Evolutionary conservation across 495 filamentous ascomycete genomes (phyloP), one percentile per base, ranked within the genome.

Genomic region (Pyrenopolyporus hunteri): DNA sequence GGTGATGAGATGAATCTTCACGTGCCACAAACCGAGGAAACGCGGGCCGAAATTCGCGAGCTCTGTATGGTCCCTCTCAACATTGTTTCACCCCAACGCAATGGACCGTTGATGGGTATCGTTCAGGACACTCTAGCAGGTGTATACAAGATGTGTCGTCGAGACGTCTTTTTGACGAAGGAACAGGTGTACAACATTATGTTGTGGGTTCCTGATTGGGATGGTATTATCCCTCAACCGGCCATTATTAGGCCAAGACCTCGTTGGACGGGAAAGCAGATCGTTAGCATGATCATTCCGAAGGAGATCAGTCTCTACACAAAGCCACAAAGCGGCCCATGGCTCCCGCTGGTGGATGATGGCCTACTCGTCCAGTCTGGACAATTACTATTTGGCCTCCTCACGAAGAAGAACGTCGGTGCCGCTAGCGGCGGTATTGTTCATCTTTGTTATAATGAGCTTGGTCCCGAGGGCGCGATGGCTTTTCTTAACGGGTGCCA

Each of bases 1-100:
- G 94, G 94, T 63, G 94, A 99, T 74, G 94, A 99, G 76, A 99
- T 99, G 94, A 99, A 99, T 70, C 84, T 99, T 74, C 94, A 99
- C 81, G 95, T 99, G 35, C 95, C 94, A 6, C 94, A 99, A 72
- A 90, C 89, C 13, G 93, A 99, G 67, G 95, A 99, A 74, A 91
- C 94, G 17, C 86, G 94, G 8, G 93, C 94, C 7, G 94, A 99
- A 75, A 84, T 99, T 63, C 89, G 84, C 66, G 83, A 97, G 69
- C 86, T 99, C 31, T 97, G 94, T 73, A 88, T 97, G 84, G 94
- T 99, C 42, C 94, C 94, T 5, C 81, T 92, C 57, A 96, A 99
- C 71, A 96, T 99, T 65, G 94, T 99, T 13, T 99, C 94, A 6
- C 95, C 94, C 13, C 94, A 99, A 75, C 87, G 93, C 57, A 99